Conservation (phyloP, 257 asterid genomes). For the Ocimum tenuiflorum region DNA sequence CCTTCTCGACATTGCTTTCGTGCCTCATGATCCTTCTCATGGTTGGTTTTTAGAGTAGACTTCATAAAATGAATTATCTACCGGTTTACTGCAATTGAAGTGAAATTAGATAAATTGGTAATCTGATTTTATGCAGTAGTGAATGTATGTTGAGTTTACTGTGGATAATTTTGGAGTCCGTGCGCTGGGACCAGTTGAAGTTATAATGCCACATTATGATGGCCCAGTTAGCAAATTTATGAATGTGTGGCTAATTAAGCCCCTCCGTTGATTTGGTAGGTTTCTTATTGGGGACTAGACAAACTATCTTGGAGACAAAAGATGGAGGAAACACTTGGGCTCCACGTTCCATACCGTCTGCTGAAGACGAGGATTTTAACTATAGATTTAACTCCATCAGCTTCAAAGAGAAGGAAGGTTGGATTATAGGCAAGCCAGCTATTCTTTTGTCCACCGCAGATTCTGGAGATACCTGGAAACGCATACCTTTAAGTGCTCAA, state of each 20-base stretch:
- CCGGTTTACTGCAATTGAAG: not conserved
- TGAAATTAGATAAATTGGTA: not conserved
- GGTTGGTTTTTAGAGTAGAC: slow-evolving; percentile 27
- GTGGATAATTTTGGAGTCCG: too few species aligned
- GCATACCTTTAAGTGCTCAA: slow-evolving; percentile 80
- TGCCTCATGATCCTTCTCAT: slow-evolving; percentile 76
- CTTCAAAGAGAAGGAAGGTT: slow-evolving; percentile 92
- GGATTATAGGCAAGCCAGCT: slow-evolving; percentile 95
- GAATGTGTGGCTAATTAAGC: not conserved
- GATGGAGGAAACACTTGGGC: slow-evolving; percentile 89
- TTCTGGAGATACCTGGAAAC: slow-evolving; percentile 78
- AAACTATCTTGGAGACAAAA: slow-evolving; percentile 87
- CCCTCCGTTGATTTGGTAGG: slow-evolving; percentile 33
- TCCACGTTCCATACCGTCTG: slow-evolving; percentile 75
- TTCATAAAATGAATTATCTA: not conserved
- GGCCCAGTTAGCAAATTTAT: not conserved
- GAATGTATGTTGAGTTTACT: not conserved
- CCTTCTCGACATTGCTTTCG: slow-evolving; percentile 79
- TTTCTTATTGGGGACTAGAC: slow-evolving; percentile 80
- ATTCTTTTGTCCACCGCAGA: slow-evolving; percentile 76
- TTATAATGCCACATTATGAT: too few species aligned
- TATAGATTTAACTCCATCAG: slow-evolving; percentile 86
- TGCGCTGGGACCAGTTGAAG: not conserved
- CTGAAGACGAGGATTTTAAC: slow-evolving; percentile 95
- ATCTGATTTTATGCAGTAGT: not conserved